Evolutionary conservation across 352 stramenopile species (phyloP), one percentile per base, ranked within the genome.

Genomic region (Pythium monospermum): DNA sequence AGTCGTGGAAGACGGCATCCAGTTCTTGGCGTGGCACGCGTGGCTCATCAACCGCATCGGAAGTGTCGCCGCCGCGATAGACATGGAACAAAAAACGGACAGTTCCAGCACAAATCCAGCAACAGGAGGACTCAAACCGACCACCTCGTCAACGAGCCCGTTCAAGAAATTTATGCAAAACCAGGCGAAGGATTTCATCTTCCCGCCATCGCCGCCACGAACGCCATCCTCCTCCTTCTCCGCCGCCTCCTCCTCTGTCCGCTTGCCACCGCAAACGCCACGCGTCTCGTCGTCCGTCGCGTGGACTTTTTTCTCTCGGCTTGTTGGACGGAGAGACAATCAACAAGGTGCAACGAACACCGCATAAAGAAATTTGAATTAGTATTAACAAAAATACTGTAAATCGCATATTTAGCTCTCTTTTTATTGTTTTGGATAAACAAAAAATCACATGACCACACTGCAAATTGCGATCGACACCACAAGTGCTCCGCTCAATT

Each of bases 41-140:
- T 94, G 83, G 83, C 77, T 94, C 26, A 91, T 87, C 37, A 81
- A 87, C 27, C 82, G 83, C 52, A 94, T 94, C 47, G 73, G 72
- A 36, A 53, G 68, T 12, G 77, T 85, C 35, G 73, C 80, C 16
- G 60, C 73, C 7, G 68, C 68, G 1, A 72, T 84, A 12, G 66
- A 79, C 18, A 58, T 66, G 22, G 72, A 70, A 4, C 55, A 76
- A 36, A n/a, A 51, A 3, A 21, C 44, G 26, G n/a, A n/a, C n/a
- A n/a, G n/a, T n/a, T n/a, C n/a, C n/a, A n/a, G n/a, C n/a, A n/a
- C n/a, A n/a, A n/a, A n/a, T n/a, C n/a, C n/a, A n/a, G n/a, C n/a
- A n/a, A n/a, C n/a, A n/a, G n/a, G n/a, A n/a, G n/a, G n/a, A n/a
- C n/a, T n/a, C n/a, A n/a, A n/a, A n/a, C n/a, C n/a, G n/a, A n/a